These are phyloP conservation scores for Penicillium mononematosum DNA, from an alignment of 495 filamentous ascomycete genomes.

Conservation along the genomic window DNA sequence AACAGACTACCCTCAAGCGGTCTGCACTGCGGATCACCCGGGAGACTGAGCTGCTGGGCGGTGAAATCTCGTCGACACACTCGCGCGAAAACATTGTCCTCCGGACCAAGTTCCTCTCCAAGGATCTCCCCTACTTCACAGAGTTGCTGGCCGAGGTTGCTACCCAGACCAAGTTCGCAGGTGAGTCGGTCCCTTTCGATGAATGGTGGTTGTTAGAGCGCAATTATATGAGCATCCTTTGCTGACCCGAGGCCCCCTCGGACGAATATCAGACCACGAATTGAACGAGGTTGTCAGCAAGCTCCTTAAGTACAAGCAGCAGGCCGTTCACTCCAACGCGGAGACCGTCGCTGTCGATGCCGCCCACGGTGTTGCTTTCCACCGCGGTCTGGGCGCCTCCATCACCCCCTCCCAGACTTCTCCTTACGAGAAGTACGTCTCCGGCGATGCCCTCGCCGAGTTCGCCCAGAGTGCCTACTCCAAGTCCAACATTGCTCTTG, in stretches of 20 bases:
- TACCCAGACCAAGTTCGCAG: slow-evolving; percentile 76
- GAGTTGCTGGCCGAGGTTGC: slow-evolving; percentile 93
- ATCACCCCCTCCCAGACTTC: slow-evolving; percentile 67
- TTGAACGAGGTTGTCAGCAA: slow-evolving; percentile 80
- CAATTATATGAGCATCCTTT: slow-evolving; percentile 1
- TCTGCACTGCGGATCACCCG: slow-evolving; percentile 87
- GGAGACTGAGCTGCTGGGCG: slow-evolving; percentile 91
- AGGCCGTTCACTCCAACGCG: slow-evolving; percentile 62
- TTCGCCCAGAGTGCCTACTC: slow-evolving; percentile 77
- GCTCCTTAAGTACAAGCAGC: slow-evolving; percentile 69
- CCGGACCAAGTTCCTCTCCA: slow-evolving; percentile 87
- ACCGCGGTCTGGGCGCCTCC: slow-evolving; percentile 80
- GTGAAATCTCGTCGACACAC: slow-evolving; percentile 78
- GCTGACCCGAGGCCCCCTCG: slow-evolving; percentile 18
- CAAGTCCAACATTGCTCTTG: slow-evolving; percentile 85
- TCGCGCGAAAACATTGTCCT: slow-evolving; percentile 90
- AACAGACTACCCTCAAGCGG: slow-evolving; percentile 78
- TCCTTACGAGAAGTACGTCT: slow-evolving; percentile 74
- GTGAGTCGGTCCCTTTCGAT: slow-evolving; percentile 49
- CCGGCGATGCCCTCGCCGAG: slow-evolving; percentile 62
- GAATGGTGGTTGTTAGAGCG: not conserved
- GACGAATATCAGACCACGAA: slow-evolving; percentile 64
- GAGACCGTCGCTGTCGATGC: slow-evolving; percentile 75
- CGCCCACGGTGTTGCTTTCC: slow-evolving; percentile 88
- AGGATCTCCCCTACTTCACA: slow-evolving; percentile 95